phyloP scores from a whole-genome alignment of 768 basidiomycete genomes.

The Pleurotus cornucopiae region DNA sequence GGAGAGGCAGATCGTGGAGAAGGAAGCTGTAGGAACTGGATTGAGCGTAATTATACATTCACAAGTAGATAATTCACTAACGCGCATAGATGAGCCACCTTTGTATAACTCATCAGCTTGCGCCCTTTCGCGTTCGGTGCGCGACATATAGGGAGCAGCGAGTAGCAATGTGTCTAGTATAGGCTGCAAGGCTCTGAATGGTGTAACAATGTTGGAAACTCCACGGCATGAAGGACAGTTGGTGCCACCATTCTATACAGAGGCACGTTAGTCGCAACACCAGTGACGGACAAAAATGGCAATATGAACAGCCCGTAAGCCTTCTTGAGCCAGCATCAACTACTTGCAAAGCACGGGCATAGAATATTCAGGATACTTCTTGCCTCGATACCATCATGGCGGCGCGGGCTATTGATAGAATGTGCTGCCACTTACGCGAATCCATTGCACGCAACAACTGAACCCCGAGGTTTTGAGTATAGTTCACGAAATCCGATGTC shows the following conservation, averaged over 20 bases:
- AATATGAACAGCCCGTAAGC: background rate
- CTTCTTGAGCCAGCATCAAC: no score
- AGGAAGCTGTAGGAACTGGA: slow-evolving; percentile 50
- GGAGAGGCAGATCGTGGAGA: slow-evolving; percentile 73
- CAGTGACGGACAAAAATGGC: slow-evolving; percentile 11
- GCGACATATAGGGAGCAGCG: slow-evolving; percentile 62
- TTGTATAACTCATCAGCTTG: slow-evolving; percentile 84
- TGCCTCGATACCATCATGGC: no score
- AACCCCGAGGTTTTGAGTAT: background rate
- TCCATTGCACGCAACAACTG: slow-evolving; percentile 82
- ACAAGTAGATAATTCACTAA: slow-evolving; percentile 27
- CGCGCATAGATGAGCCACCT: slow-evolving; percentile 56
- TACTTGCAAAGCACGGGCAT: no score
- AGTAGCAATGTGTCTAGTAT: slow-evolving; percentile 71
- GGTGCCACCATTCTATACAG: slow-evolving; percentile 71
- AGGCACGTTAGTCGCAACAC: slow-evolving; percentile 7
- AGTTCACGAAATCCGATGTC: background rate
- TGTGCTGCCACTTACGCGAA: slow-evolving; percentile 55
- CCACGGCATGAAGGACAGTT: slow-evolving; percentile 82
- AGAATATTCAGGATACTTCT: no score
- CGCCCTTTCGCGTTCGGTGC: slow-evolving; percentile 64
- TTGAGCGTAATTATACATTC: slow-evolving; percentile 8
- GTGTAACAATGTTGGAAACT: slow-evolving; percentile 60
- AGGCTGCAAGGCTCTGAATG: slow-evolving; percentile 69
- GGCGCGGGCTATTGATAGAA: slow-evolving; percentile 1